These are phyloP conservation scores for Hortaea werneckii DNA, from an alignment of 2,329 filamentous ascomycete species.

Conservation along the genomic window DNA sequence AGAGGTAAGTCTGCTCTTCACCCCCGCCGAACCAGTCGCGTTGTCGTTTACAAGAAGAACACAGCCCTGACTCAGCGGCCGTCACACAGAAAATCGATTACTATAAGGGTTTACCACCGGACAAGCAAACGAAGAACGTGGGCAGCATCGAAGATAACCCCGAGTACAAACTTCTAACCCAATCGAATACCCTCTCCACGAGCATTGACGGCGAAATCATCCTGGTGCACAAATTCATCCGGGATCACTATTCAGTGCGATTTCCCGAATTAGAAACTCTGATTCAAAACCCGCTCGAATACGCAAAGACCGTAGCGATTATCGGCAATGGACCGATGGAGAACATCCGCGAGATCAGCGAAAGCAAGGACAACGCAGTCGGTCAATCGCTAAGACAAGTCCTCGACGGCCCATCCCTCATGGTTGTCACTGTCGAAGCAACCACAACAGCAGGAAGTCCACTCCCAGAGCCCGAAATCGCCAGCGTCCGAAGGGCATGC, in stretches of 20 bases:
- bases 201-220: conserved; percentile 89
- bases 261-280: conserved; percentile 90
- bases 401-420: conserved; percentile 78
- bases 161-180: conserved; percentile 78
- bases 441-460: conserved; percentile 77
- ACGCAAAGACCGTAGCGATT: conserved; percentile 88
- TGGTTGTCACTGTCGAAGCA: conserved; percentile 93
- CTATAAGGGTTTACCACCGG: conserved; percentile 59
- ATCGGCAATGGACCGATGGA: conserved; percentile 87
- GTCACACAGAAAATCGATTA: conserved; percentile 67
- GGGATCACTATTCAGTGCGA: conserved; percentile 87
- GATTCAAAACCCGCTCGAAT: conserved; percentile 85
- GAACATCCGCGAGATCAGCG: conserved; percentile 70
- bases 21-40: conserved; percentile 24
- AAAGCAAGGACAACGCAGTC: conserved; percentile 67
- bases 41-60: conserved; percentile 53
- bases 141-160: conserved; percentile 87
- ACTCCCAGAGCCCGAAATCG: conserved; percentile 64
- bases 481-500: conserved; percentile 65
- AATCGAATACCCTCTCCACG: conserved; percentile 82
- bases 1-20: conserved; percentile 52
- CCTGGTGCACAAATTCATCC: conserved; percentile 88
- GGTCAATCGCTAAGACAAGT: conserved; percentile 67
- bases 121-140: conserved; percentile 54
- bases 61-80: conserved; percentile 58